Evolutionary conservation across 2,329 filamentous ascomycete species (phyloP), one percentile per base, ranked within the genome.

Genomic region (Decorospora gaudefroyi): DNA sequence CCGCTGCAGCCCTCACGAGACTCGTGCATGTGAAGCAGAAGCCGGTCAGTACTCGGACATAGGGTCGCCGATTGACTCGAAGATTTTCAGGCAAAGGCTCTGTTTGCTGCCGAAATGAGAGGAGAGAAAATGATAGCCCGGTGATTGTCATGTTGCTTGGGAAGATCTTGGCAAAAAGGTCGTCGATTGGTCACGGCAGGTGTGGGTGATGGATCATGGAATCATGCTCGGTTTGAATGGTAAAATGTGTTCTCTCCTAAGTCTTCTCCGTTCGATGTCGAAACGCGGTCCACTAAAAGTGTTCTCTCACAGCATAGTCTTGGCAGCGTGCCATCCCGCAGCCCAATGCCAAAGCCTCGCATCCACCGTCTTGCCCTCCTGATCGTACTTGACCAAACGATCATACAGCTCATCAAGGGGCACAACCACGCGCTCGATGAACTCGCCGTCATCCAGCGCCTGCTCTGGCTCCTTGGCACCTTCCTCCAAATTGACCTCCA

Each of bases 261-360:
- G 13, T 29, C 26, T 29, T 29, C 5, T 29, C 10, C 10, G n/a
- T n/a, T n/a, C n/a, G n/a, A n/a, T n/a, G n/a, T n/a, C n/a, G n/a
- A n/a, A n/a, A n/a, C n/a, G n/a, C n/a, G n/a, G n/a, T n/a, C n/a
- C n/a, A n/a, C n/a, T n/a, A n/a, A n/a, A n/a, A n/a, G n/a, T n/a
- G 13, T 16, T 17, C 18, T 6, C 36, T 49, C 29, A 50, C 29
- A 50, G 19, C 64, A 69, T 62, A 12, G 62, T 66, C 60, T 58
- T 69, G 23, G 69, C 67, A 57, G 78, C 80, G 44, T 79, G 70
- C 65, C 82, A 75, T 4, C 80, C 81, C 3, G 78, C 76, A 11
- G 81, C 80, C 71, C 80, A 84, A 64, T 83, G 80, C 59, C 79
- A 82, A 45, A 84, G 64, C 72, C 80, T 82, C 9, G 79, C 80